Evolutionary conservation across 2,329 filamentous ascomycete genomes (phyloP).

Genomic region (Zasmidium angulare): DNA sequence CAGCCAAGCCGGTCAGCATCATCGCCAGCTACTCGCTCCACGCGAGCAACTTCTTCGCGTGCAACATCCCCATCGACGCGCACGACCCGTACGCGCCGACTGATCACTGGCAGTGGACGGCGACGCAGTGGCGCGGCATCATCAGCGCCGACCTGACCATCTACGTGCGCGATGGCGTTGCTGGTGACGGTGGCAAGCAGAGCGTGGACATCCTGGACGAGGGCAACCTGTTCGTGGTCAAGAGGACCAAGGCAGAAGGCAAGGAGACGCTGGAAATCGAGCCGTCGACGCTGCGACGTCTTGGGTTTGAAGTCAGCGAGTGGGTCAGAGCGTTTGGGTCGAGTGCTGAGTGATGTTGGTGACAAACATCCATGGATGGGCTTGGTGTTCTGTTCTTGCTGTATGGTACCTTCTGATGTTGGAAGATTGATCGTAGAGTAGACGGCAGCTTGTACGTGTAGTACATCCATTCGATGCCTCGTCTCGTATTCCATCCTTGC

Average conservation of each 20-base stretch:
- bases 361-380: background rate
- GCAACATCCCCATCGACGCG: constrained; percentile 63
- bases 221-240: constrained; percentile 41
- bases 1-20: constrained; percentile 66
- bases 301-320: constrained; percentile 86
- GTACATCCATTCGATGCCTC: background rate
- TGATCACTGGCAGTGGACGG: constrained; percentile 99
- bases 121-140: constrained; percentile 85
- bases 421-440: background rate
- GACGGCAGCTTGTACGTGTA: background rate
- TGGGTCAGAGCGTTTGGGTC: constrained; percentile 56
- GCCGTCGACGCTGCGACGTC: constrained; percentile 61
- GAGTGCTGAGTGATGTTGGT: constrained; percentile 5
- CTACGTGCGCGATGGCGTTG: constrained; percentile 54
- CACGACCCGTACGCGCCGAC: constrained; percentile 73
- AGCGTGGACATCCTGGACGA: constrained; percentile 44
- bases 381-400: constrained; percentile 1
- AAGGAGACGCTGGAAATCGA: constrained; percentile 35
- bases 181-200: constrained; percentile 23
- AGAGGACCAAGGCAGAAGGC: constrained; percentile 38
- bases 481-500: background rate
- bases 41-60: constrained; percentile 73
- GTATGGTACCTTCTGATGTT: background rate
- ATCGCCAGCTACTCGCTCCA: constrained; percentile 79
- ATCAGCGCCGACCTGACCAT: constrained; percentile 78